Conservation (phyloP, 495 filamentous ascomycete genomes). For the Annulohypoxylon stygium region DNA sequence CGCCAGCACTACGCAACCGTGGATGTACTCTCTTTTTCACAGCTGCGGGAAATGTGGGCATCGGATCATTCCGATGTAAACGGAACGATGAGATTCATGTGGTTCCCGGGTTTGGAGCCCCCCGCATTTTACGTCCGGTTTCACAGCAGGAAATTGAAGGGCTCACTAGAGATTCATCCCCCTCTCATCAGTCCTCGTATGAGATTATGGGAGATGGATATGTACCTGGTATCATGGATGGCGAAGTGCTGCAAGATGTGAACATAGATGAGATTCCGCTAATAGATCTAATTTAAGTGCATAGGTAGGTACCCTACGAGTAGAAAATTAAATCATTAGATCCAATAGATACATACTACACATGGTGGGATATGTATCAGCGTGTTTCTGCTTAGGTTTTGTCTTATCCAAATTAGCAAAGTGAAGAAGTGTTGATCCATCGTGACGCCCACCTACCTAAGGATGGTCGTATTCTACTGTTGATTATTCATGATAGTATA, state of each 20-base stretch:
- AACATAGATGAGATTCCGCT: background rate
- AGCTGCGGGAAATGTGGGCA: background rate
- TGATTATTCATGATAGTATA: background rate
- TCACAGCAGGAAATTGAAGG: too few relatives aligned
- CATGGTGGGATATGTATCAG: too few relatives aligned
- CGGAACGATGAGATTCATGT: background rate
- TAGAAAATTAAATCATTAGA: too few relatives aligned
- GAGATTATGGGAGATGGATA: background rate
- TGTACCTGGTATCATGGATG: background rate
- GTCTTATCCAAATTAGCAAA: too few relatives aligned
- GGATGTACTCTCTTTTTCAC: background rate
- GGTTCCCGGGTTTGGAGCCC: background rate
- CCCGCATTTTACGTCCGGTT: background rate
- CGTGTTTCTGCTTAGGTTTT: too few relatives aligned
- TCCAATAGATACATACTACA: background rate
- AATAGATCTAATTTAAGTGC: background rate
- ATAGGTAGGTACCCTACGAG: too few relatives aligned
- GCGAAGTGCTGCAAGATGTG: background rate
- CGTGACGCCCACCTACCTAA: background rate
- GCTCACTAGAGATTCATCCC: too few relatives aligned
- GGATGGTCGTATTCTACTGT: background rate
- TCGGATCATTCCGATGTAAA: background rate
- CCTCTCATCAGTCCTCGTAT: background rate
- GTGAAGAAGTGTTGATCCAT: too few relatives aligned
- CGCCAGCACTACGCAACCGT: too few relatives aligned